Evolutionary conservation across 768 basidiomycete species (phyloP).

Genomic region (Jaapia argillacea): DNA sequence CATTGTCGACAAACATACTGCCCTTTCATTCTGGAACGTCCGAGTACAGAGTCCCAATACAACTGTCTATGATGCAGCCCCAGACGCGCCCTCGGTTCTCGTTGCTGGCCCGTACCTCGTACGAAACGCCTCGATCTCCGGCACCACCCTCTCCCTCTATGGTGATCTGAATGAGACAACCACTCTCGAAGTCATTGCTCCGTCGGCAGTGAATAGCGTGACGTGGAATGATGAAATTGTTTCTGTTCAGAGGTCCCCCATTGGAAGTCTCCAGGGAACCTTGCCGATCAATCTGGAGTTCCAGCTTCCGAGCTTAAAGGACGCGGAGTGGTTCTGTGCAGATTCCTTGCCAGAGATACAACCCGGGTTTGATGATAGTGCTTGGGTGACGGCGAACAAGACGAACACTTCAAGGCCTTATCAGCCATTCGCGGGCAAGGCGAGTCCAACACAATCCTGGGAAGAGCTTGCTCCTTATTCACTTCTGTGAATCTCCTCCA

Average conservation of each 20-base stretch:
- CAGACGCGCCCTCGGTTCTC: slow-evolving; percentile 12
- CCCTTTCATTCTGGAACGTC: slow-evolving; percentile 16
- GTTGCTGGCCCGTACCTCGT: slow-evolving; percentile 22
- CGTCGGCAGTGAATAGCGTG: slow-evolving; percentile 8
- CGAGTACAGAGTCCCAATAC: slow-evolving; percentile 5
- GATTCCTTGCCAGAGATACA: slow-evolving; percentile 20
- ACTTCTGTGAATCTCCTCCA: background rate
- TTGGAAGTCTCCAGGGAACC: slow-evolving; percentile 8
- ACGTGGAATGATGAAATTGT: slow-evolving; percentile 18
- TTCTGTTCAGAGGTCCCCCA: background rate
- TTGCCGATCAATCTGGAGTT: slow-evolving; percentile 5
- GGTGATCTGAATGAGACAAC: slow-evolving; percentile 19
- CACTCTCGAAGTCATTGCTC: slow-evolving; percentile 12
- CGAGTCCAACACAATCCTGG: too few relatives aligned
- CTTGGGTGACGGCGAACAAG: slow-evolving; percentile 16
- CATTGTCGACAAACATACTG: slow-evolving; percentile 16
- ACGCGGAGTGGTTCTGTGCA: slow-evolving; percentile 13
- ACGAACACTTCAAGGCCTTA: slow-evolving; percentile 17
- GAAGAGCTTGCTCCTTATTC: background rate
- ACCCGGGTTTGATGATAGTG: slow-evolving; percentile 15
- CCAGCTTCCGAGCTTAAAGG: slow-evolving; percentile 11
- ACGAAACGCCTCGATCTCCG: slow-evolving; percentile 15
- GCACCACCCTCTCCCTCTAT: slow-evolving; percentile 10
- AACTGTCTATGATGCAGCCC: slow-evolving; percentile 10
- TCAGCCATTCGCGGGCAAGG: slow-evolving; percentile 11